Conservation (phyloP, 2,329 filamentous ascomycete species). For the Ophiosphaerella herpotricha region DNA sequence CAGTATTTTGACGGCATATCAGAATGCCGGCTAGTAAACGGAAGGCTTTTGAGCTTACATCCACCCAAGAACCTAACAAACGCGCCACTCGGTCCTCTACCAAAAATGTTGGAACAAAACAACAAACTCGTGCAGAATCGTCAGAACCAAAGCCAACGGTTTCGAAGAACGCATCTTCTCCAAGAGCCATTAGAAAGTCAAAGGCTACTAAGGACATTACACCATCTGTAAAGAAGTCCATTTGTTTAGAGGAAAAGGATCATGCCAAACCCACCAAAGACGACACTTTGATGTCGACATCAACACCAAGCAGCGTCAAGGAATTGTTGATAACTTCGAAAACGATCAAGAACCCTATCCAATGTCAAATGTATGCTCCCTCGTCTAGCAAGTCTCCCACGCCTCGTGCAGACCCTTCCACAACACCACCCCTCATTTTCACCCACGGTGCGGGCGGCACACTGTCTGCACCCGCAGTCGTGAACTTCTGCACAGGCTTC, state of each 20-base stretch:
- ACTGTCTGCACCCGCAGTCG: conserved; percentile 44
- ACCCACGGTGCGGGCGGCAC: conserved; percentile 54
- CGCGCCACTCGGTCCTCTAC: conserved; percentile 20
- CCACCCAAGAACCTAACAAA: neutral
- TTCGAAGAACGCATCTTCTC: neutral
- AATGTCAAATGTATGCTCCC: conserved; percentile 23
- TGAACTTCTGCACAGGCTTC: conserved; percentile 49
- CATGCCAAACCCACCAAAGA: neutral
- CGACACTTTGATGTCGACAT: neutral
- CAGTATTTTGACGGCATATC: too few species aligned
- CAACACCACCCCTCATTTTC: conserved; percentile 41
- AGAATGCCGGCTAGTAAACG: conserved; percentile 15
- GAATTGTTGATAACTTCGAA: conserved; percentile 16
- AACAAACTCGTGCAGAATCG: neutral
- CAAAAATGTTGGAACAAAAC: neutral
- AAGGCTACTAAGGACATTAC: neutral
- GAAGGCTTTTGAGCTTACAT: neutral
- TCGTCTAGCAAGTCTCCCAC: too few species aligned
- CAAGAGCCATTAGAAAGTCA: neutral
- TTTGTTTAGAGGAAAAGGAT: neutral
- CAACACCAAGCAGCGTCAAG: neutral
- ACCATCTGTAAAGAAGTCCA: neutral
- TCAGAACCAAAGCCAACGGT: neutral
- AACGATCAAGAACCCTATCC: conserved; percentile 24
- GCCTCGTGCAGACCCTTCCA: neutral